Evolutionary conservation across 1,139 yeast genomes (phyloP).

Genomic region (Candida sp.): DNA sequence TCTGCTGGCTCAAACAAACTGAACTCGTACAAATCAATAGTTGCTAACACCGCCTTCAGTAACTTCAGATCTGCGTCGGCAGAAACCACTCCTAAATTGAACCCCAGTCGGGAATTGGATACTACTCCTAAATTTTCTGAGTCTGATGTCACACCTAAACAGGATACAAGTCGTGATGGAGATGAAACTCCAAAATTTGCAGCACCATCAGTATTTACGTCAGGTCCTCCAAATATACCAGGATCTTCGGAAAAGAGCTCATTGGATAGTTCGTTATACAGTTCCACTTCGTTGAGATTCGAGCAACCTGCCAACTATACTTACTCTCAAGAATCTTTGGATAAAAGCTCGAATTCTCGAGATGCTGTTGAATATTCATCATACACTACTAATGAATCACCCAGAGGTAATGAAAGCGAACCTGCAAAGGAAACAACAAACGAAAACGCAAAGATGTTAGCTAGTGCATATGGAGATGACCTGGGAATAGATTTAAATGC

Average conservation of each 20-base stretch:
- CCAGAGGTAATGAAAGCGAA: neutral
- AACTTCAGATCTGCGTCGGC: constrained; percentile 26
- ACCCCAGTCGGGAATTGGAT: neutral
- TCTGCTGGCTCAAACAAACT: constrained; percentile 9
- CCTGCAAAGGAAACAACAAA: neutral
- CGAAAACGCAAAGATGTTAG: neutral
- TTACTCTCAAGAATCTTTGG: constrained; percentile 1
- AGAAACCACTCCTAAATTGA: constrained; percentile 5
- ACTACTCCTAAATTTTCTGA: constrained; percentile 2
- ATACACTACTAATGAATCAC: constrained; percentile 1
- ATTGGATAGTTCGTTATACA: neutral
- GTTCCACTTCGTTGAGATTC: neutral
- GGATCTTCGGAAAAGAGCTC: constrained; percentile 1
- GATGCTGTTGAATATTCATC: neutral
- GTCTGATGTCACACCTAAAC: neutral
- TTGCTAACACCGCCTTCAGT: constrained; percentile 41
- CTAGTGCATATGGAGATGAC: neutral
- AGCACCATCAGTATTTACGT: neutral
- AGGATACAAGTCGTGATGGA: neutral
- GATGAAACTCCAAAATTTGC: constrained; percentile 1
- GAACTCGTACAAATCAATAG: constrained; percentile 26
- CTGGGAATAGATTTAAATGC: neutral
- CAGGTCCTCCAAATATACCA: constrained; percentile 1
- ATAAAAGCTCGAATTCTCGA: constrained; percentile 1
- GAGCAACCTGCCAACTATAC: neutral